Evolutionary conservation across 345 rosid species (phyloP).

Genomic region (Erysimum cheiranthoides): DNA sequence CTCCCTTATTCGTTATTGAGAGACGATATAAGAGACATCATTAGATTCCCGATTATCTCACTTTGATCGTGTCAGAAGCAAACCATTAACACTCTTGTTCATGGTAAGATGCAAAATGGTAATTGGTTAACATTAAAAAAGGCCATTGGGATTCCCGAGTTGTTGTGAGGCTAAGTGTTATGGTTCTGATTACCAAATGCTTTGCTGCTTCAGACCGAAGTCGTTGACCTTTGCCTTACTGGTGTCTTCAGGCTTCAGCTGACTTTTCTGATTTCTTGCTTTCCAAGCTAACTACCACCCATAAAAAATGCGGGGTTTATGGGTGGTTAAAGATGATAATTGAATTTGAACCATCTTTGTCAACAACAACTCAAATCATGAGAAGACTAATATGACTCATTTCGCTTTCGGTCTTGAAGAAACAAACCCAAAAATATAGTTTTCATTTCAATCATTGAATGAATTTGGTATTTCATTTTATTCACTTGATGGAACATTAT

Average conservation of each 20-base stretch:
- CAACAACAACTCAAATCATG: neutral
- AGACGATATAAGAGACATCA: neutral
- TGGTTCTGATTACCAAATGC: neutral
- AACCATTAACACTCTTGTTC: constrained; percentile 7
- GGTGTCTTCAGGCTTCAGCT: neutral
- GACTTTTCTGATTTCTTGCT: constrained; percentile 18
- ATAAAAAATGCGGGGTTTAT: neutral
- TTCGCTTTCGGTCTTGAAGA: constrained; percentile 15
- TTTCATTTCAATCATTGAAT: constrained; percentile 2
- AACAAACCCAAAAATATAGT: neutral
- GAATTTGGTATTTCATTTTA: constrained; percentile 18
- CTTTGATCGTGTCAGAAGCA: neutral
- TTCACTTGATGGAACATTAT: neutral
- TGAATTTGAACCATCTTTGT: constrained; percentile 9
- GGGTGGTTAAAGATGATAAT: constrained; percentile 11
- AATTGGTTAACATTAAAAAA: constrained; percentile 2
- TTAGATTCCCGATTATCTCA: neutral
- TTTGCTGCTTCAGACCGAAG: neutral
- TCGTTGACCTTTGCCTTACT: constrained; percentile 9
- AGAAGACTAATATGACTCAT: constrained; percentile 16
- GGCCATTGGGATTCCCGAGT: neutral
- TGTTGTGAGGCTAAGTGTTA: neutral
- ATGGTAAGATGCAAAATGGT: neutral
- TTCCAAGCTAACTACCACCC: constrained; percentile 15
- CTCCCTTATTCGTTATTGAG: neutral